phyloP scores from a whole-genome alignment of 208 protist genomes.

The Leptomonas seymouri region DNA sequence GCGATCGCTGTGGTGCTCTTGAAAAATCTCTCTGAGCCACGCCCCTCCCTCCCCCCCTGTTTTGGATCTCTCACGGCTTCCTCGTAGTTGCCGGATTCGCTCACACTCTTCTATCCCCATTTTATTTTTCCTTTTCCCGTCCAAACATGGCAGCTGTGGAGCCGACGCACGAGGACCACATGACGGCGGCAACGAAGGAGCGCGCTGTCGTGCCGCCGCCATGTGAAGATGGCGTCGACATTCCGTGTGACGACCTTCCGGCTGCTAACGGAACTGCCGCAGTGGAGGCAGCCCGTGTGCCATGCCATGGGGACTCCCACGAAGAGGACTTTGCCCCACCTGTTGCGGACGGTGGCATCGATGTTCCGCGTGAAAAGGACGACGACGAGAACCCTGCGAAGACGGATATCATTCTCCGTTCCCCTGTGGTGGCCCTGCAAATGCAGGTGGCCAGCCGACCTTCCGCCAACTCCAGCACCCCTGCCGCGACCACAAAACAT shows the following conservation, averaged over 20 bases:
- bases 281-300: neutral
- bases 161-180: neutral
- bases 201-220: neutral
- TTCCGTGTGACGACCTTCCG: neutral
- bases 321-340: neutral
- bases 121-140: neutral
- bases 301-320: neutral
- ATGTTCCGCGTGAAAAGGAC: neutral
- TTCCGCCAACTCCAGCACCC: neutral
- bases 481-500: neutral
- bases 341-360: constrained; percentile 6
- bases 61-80: neutral
- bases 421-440: constrained; percentile 7
- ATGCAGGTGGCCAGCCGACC: constrained; percentile 6
- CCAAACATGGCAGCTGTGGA: constrained; percentile 6
- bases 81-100: neutral
- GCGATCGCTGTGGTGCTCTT: too few species aligned
- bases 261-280: neutral
- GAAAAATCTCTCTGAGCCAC: neutral
- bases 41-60: neutral
- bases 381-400: constrained; percentile 2
- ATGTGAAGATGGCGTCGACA: neutral
- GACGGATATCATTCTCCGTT: constrained; percentile 7
- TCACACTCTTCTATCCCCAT: neutral
- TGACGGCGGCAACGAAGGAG: neutral